These are phyloP conservation scores for Vachellia pachyceras DNA, from an alignment of 306 rosid genomes.

Conservation along the genomic window DNA sequence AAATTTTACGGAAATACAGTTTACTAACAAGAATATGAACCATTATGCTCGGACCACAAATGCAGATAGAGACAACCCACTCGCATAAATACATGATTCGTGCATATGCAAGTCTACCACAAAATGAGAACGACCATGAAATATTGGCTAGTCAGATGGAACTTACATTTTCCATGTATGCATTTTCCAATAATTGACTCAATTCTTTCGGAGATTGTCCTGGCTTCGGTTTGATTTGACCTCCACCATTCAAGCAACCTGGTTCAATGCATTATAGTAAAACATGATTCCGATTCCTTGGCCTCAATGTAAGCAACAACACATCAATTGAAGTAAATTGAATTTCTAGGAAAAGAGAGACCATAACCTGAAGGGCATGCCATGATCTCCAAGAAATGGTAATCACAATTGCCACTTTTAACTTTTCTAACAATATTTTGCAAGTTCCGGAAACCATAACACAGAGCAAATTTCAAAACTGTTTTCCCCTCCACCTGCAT, in stretches of 20 bases:
- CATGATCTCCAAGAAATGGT: slow-evolving; percentile 92
- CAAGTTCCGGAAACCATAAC: slow-evolving; percentile 92
- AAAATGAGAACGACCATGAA: neutral
- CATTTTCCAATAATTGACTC: slow-evolving; percentile 69
- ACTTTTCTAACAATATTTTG: slow-evolving; percentile 84
- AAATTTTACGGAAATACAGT: slow-evolving; percentile 9
- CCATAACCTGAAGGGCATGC: slow-evolving; percentile 94
- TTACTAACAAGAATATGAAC: slow-evolving; percentile 1
- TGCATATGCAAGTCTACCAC: slow-evolving; percentile 10
- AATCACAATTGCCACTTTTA: slow-evolving; percentile 79
- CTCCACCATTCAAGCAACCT: slow-evolving; percentile 99
- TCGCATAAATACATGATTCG: neutral
- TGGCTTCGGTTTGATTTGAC: slow-evolving; percentile 83
- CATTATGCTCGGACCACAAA: neutral
- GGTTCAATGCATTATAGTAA: slow-evolving; percentile 26
- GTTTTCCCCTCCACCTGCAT: slow-evolving; percentile 82
- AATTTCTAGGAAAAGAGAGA: slow-evolving; percentile 18
- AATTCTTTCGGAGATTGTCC: slow-evolving; percentile 79
- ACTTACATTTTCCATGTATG: slow-evolving; percentile 82
- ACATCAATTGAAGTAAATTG: slow-evolving; percentile 7
- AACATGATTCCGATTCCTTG: slow-evolving; percentile 1
- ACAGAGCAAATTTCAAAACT: slow-evolving; percentile 75
- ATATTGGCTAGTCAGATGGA: slow-evolving; percentile 14
- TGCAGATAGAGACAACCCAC: slow-evolving; percentile 1
- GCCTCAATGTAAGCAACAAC: neutral